Evolutionary conservation across 768 basidiomycete species (phyloP).

Genomic region (Plicaturopsis crispa): DNA sequence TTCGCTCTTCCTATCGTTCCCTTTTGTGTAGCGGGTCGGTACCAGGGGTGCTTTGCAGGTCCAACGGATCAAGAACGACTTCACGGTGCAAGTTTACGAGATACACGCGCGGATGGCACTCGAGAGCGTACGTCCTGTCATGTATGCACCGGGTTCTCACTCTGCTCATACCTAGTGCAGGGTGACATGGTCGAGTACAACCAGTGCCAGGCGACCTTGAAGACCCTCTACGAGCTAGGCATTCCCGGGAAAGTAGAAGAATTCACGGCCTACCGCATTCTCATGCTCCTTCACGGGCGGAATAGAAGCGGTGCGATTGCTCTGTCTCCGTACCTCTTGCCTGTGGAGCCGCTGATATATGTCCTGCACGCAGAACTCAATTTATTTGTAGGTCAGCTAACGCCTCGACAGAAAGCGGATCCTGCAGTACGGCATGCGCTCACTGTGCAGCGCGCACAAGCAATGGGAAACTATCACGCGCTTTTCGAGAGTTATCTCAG

Average conservation of each 20-base stretch:
- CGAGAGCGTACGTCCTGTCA: constrained; percentile 67
- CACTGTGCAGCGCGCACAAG: constrained; percentile 78
- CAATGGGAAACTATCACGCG: constrained; percentile 91
- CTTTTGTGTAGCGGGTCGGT: constrained; percentile 16
- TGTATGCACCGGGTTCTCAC: not conserved
- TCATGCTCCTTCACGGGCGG: constrained; percentile 90
- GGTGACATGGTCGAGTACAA: constrained; percentile 98
- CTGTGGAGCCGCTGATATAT: constrained; percentile 5
- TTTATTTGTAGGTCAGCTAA: constrained; percentile 96
- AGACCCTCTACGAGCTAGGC: constrained; percentile 87
- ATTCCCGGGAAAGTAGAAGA: constrained; percentile 91
- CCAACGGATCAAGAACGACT: constrained; percentile 97
- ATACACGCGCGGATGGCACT: constrained; percentile 97
- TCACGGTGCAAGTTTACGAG: constrained; percentile 96
- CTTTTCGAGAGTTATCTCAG: constrained; percentile 79
- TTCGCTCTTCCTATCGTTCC: constrained; percentile 13
- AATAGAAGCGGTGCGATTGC: constrained; percentile 80
- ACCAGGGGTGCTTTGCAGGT: constrained; percentile 48
- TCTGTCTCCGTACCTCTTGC: constrained; percentile 1
- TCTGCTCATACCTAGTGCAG: constrained; percentile 45
- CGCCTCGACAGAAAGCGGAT: constrained; percentile 79
- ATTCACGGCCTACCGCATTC: constrained; percentile 94
- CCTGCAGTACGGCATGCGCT: constrained; percentile 83
- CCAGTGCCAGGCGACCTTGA: constrained; percentile 90
- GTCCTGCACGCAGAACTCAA: constrained; percentile 69